phyloP scores from a whole-genome alignment of 768 basidiomycete species.

The Suillus decipiens region DNA sequence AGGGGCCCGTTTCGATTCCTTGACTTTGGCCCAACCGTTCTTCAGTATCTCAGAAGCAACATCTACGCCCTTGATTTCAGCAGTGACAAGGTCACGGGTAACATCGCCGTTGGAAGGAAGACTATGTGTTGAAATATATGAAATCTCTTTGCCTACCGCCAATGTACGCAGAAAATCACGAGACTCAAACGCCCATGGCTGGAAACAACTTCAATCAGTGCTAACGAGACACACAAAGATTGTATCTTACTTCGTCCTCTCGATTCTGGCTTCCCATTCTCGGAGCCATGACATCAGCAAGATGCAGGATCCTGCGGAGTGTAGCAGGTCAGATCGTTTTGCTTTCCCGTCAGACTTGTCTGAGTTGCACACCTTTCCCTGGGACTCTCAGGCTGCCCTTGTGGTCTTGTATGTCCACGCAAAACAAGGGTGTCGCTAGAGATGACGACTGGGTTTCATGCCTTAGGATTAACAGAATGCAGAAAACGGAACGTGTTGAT shows the following conservation, averaged over 20 bases:
- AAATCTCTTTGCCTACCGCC: conserved; percentile 87
- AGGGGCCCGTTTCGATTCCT: conserved; percentile 83
- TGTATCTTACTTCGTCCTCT: conserved; percentile 76
- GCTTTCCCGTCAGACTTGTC: conserved; percentile 14
- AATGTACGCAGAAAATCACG: conserved; percentile 89
- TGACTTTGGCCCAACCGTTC: conserved; percentile 91
- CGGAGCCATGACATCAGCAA: conserved; percentile 86
- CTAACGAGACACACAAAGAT: neutral
- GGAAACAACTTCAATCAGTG: conserved; percentile 10
- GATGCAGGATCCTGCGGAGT: conserved; percentile 73
- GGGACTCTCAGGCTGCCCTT: conserved; percentile 85
- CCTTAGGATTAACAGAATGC: conserved; percentile 22
- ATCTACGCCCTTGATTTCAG: conserved; percentile 72
- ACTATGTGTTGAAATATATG: conserved; percentile 80
- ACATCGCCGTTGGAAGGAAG: conserved; percentile 75
- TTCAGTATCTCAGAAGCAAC: conserved; percentile 75
- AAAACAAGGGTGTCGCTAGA: conserved; percentile 90
- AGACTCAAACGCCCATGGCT: conserved; percentile 92
- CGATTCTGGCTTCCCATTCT: conserved; percentile 79
- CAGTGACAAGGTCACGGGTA: conserved; percentile 78
- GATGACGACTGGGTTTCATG: conserved; percentile 64
- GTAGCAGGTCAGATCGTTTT: conserved; percentile 15
- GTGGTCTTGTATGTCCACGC: conserved; percentile 71
- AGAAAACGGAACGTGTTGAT: neutral
- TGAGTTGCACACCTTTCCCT: conserved; percentile 72